Conservation (phyloP, 225 moss, liverwort and hornwort genomes). For the Polytrichum commune region DNA sequence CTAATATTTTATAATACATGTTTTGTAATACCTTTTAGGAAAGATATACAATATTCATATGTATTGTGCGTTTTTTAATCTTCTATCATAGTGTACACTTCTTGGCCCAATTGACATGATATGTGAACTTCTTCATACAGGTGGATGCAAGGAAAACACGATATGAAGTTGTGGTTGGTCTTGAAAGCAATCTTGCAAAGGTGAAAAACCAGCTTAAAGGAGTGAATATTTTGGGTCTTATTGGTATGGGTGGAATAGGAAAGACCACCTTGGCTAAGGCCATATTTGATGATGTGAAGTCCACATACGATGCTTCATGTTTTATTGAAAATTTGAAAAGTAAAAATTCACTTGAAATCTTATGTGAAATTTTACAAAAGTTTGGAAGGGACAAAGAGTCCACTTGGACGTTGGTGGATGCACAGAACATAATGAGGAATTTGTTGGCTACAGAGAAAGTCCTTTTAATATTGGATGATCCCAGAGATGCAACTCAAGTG, state of each 20-base stretch:
- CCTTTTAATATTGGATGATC: neutral
- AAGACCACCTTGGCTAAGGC: slow-evolving; percentile 10
- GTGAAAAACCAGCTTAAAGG: neutral
- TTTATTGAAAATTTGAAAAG: neutral
- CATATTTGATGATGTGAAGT: neutral
- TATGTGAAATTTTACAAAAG: neutral
- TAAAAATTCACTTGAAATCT: neutral
- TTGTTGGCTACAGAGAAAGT: neutral
- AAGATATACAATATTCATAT: no score
- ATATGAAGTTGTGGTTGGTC: neutral
- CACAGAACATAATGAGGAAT: neutral
- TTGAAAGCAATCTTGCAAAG: neutral
- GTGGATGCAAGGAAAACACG: neutral
- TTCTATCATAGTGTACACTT: no score
- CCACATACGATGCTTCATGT: neutral
- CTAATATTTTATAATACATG: no score
- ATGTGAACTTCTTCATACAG: neutral
- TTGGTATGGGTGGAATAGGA: slow-evolving; percentile 13
- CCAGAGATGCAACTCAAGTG: neutral
- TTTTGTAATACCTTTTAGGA: no score
- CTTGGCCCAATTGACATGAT: neutral
- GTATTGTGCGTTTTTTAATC: no score
- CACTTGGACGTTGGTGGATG: neutral
- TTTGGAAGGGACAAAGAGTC: neutral
- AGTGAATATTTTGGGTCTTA: neutral